Conservation (phyloP, 2,329 filamentous ascomycete species). For the Hypomyces perniciosus region DNA sequence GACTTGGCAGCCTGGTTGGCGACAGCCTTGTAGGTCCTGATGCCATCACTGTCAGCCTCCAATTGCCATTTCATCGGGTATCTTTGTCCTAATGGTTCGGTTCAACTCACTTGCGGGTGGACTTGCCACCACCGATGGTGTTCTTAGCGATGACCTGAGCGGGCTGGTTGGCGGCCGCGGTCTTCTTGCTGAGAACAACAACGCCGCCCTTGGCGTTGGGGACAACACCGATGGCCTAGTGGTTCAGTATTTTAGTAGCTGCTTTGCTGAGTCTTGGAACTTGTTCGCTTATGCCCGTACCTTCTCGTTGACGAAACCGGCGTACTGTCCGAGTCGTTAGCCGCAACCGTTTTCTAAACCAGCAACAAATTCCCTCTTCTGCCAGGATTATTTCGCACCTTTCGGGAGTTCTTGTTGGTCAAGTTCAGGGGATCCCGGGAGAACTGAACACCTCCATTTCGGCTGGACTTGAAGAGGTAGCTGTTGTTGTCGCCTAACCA, state of each 20-base stretch:
- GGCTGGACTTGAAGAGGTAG: conserved; percentile 84
- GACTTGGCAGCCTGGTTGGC: conserved; percentile 76
- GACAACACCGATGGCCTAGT: conserved; percentile 74
- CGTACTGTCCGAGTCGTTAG: conserved; percentile 57
- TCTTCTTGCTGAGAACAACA: conserved; percentile 79
- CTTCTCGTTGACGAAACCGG: conserved; percentile 91
- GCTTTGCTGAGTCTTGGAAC: conserved; percentile 5
- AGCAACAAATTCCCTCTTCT: not conserved
- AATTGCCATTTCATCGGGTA: not conserved
- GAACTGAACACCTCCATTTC: conserved; percentile 76
- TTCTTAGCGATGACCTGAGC: conserved; percentile 57
- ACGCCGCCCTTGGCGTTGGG: conserved; percentile 73
- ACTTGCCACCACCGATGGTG: conserved; percentile 65
- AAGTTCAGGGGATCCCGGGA: conserved; percentile 93
- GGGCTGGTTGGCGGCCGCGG: conserved; percentile 65
- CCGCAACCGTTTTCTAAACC: not conserved
- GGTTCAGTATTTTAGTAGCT: conserved; percentile 20
- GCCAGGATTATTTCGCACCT: conserved; percentile 48
- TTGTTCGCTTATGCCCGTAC: conserved; percentile 41
- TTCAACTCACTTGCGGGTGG: conserved; percentile 58
- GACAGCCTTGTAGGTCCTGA: conserved; percentile 81
- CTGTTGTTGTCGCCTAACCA: conserved; percentile 74
- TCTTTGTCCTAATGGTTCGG: not conserved
- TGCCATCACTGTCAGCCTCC: conserved; percentile 18
- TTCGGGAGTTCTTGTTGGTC: conserved; percentile 84